Conservation (phyloP, 495 filamentous ascomycete genomes). For the Hypomontagnella submonticulosa region DNA sequence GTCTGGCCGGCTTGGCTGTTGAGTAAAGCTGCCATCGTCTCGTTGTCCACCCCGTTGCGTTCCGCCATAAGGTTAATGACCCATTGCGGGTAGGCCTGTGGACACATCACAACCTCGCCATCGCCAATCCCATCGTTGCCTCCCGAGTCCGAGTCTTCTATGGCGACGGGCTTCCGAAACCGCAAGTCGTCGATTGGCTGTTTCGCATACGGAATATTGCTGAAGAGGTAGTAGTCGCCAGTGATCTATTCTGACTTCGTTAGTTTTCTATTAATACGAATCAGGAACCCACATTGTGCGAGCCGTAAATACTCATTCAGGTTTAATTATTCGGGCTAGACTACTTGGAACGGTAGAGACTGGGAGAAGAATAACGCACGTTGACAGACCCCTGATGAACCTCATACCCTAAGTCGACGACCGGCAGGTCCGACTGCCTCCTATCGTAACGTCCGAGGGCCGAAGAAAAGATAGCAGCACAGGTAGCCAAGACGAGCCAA, state of each 20-base stretch:
- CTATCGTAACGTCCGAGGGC: slow-evolving; percentile 7
- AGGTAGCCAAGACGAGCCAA: slow-evolving; percentile 15
- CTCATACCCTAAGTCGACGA: slow-evolving; percentile 38
- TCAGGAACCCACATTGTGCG: not conserved
- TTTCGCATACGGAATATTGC: slow-evolving; percentile 37
- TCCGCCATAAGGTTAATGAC: slow-evolving; percentile 21
- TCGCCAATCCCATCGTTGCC: slow-evolving; percentile 13
- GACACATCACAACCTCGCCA: slow-evolving; percentile 25
- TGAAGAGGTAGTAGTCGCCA: slow-evolving; percentile 38
- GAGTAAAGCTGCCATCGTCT: slow-evolving; percentile 11
- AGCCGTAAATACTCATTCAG: not conserved
- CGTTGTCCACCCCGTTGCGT: slow-evolving; percentile 10
- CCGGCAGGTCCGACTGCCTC: slow-evolving; percentile 5
- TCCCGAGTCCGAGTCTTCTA: not conserved
- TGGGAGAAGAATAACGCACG: slow-evolving; percentile 12
- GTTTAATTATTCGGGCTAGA: no score
- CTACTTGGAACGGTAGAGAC: no score
- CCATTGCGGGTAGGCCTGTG: slow-evolving; percentile 42
- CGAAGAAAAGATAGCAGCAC: not conserved
- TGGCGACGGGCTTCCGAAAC: slow-evolving; percentile 26
- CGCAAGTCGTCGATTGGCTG: slow-evolving; percentile 33
- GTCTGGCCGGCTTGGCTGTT: slow-evolving; percentile 32
- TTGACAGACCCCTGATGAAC: slow-evolving; percentile 30
- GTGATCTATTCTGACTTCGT: slow-evolving; percentile 17
- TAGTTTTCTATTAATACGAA: no score